Percentiles rank a stretch among this genome's conserved stretches.
These are phyloP conservation scores for Alternaria postmessia DNA, from an alignment of 2,329 filamentous ascomycete genomes.

Conservation along the genomic window DNA sequence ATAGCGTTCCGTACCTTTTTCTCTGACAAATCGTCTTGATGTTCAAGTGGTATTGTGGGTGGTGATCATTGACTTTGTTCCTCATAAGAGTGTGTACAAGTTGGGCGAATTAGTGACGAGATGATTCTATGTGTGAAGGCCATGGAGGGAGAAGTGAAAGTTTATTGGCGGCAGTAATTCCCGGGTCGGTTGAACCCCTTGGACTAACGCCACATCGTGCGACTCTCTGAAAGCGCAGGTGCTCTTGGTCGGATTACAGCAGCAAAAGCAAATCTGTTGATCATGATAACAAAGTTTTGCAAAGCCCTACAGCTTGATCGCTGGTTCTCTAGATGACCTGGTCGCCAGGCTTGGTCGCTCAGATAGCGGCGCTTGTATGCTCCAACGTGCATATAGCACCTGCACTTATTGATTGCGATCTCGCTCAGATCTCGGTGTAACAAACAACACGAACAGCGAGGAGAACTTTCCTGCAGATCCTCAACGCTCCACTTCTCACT, in stretches of 20 bases:
- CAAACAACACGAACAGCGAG: not conserved
- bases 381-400: not conserved
- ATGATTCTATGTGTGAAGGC: not conserved
- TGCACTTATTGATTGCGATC: constrained; percentile 1
- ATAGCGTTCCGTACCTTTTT: not conserved
- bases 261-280: constrained; percentile 2
- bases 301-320: not conserved
- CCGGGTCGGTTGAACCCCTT: not conserved
- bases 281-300: not conserved
- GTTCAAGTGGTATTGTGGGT: not conserved
- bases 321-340: not conserved
- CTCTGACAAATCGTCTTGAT: not conserved
- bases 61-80: not conserved
- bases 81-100: not conserved
- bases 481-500: not conserved
- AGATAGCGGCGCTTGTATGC: not conserved
- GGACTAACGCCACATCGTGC: not conserved
- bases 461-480: not conserved
- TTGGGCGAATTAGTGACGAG: not conserved
- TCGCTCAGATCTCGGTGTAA: not conserved
- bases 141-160: not conserved
- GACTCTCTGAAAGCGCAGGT: not conserved
- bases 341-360: not conserved
- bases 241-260: not conserved
- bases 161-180: not conserved